Evolutionary conservation across 129 eudicot species (phyloP).

Genomic region (Oenanthe sinensis): DNA sequence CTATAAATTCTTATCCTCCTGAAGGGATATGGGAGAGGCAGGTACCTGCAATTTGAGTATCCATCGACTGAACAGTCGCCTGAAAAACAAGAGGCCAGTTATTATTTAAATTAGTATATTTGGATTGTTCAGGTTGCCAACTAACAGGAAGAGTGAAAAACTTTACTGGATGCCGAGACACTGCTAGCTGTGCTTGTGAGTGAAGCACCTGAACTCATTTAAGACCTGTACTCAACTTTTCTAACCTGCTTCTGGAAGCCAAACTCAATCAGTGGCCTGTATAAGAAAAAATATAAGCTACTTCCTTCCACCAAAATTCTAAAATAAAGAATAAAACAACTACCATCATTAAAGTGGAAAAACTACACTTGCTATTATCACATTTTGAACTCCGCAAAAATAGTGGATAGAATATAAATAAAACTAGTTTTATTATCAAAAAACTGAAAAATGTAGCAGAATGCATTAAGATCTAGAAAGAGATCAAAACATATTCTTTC

Average conservation of each 20-base stretch:
- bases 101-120: neutral
- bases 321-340: neutral
- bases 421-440: neutral
- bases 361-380: neutral
- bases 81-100: slow-evolving; percentile 23
- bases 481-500: neutral
- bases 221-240: slow-evolving; percentile 12
- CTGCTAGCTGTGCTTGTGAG: slow-evolving; percentile 41
- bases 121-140: neutral
- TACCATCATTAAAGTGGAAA: neutral
- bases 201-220: slow-evolving; percentile 41
- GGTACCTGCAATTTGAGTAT: slow-evolving; percentile 37
- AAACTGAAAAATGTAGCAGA: neutral
- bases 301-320: neutral
- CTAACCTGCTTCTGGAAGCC: neutral
- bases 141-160: neutral
- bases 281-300: neutral
- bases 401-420: neutral
- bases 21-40: slow-evolving; percentile 1
- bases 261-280: neutral
- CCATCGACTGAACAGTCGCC: slow-evolving; percentile 59
- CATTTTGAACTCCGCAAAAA: neutral
- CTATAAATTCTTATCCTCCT: neutral
- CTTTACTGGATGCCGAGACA: slow-evolving; percentile 44
- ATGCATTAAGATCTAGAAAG: neutral